Base-by-base conservation (phyloP, 805 yeast genomes). In the Yamadazyma kitorensis region DNA sequence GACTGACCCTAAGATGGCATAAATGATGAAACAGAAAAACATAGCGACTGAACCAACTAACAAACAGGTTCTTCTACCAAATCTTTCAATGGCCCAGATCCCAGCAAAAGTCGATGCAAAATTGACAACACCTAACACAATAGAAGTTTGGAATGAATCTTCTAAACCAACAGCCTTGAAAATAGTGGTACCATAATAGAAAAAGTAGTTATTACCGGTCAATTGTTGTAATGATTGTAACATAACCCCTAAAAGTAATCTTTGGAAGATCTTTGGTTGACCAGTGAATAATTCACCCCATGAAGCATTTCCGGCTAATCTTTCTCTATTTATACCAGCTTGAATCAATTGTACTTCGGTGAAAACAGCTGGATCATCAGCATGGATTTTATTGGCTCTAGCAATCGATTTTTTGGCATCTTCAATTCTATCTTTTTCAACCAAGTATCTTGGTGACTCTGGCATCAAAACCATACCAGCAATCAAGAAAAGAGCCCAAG, bases 251-350 rank as follows among this genome's bases (percentile, higher is more conserved):
- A 77, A 61, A 24, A 73, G 23, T 23, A 81, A 59, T 56, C 87
- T 65, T 45, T 64, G 58, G 54, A 72, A 60, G 45, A 80, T 70
- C 66, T 70, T 76, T 50, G 87, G 87, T 48, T 72, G 58, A 44
- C 87, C 86, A 17, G 72, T 68, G 40, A 80, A 49, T 34, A 79
- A 70, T 51, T 80, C 84, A 28, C 59, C 61, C 85, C 86, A 80
- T 3, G 78, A 54, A 5, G 86, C 86, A 33, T 63, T 62, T 51
- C 86, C 87, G 22, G 82, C 85, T 40, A 70, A 48, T 44, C 55
- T 63, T 60, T 80, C 87, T 44, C 70, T 67, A 53, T 78, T 77
- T 45, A 80, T 64, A 57, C 79, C 82, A 39, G 78, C 78, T 49
- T 68, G 68, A 31, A 80, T 72, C 23, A 61, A 54, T 36, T 74